Conservation (phyloP, 2,329 filamentous ascomycete genomes). For the Alternaria longipes region DNA sequence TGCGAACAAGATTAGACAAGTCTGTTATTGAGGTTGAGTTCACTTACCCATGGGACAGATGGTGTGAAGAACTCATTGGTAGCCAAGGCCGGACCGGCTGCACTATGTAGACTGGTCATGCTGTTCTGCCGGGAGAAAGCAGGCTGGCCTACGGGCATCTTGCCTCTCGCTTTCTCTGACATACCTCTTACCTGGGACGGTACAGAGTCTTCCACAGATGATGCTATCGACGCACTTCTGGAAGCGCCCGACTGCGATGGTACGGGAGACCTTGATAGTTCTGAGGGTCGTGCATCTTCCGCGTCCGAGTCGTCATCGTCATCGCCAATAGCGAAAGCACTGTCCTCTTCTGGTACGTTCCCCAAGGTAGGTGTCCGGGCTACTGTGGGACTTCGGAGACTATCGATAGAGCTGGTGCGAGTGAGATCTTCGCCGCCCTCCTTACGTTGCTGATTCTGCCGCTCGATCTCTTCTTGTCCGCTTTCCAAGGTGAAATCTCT, state of each 20-base stretch:
- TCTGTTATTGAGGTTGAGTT: not conserved
- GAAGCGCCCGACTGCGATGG: conserved; percentile 54
- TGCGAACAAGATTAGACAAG: conserved; percentile 43
- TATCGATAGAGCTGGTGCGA: conserved; percentile 72
- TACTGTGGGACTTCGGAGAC: conserved; percentile 69
- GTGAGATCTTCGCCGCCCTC: conserved; percentile 56
- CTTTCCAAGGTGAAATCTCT: conserved; percentile 90
- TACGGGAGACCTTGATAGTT: conserved; percentile 37
- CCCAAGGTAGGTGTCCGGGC: conserved; percentile 66
- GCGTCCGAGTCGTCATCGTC: conserved; percentile 77
- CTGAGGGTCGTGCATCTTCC: conserved; percentile 61
- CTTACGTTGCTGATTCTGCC: conserved; percentile 76
- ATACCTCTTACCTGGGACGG: conserved; percentile 86
- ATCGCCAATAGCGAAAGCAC: conserved; percentile 89
- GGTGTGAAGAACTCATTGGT: conserved; percentile 75
- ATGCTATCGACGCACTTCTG: conserved; percentile 69
- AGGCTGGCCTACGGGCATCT: conserved; percentile 86
- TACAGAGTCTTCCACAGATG: conserved; percentile 77
- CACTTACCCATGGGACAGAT: conserved; percentile 74
- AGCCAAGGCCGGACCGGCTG: conserved; percentile 67
- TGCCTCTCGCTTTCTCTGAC: conserved; percentile 96
- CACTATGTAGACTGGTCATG: conserved; percentile 77
- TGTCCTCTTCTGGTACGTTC: conserved; percentile 79
- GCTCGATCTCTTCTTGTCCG: conserved; percentile 89
- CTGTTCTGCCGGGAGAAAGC: conserved; percentile 91